Evolutionary conservation across 768 basidiomycete species (phyloP), one percentile per base, ranked within the genome.

Genomic region (Phylloporus sp.): DNA sequence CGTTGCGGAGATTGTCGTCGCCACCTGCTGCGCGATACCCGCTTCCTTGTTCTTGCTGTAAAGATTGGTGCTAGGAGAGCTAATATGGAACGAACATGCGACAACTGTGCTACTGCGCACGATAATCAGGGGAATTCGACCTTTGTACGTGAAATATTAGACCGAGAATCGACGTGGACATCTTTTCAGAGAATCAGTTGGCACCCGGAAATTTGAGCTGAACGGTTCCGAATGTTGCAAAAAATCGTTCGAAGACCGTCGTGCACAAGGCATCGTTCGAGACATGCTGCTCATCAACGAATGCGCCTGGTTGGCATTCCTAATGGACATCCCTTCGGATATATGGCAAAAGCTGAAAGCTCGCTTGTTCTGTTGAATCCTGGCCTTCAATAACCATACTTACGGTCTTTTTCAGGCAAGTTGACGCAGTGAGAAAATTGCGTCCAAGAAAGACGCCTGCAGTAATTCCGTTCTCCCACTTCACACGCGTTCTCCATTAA

Each of bases 211-310:
- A 32, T 17, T 64, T 85, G 84, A 88, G 85, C 84, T 87, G 80
- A 84, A 80, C 53, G 83, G 85, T 84, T 84, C 79, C 62, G n/a
- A n/a, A n/a, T 86, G 87, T 88, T 84, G 85, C 82, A 84, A 86
- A 65, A 49, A 53, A 28, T 70, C 48, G 52, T 87, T 86, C 85
- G 85, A 85, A 88, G 86, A 86, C 85, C 85, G 17, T 55, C 52
- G 44, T 53, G 53, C 31, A 55, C 29, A 54, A 33, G 24, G 22
- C 38, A 53, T 42, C 38, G 24, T 38, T 18, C 3, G 18, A 14
- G 9, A 29, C 2, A 9, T 5, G 0, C 7, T 18, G 34, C 26
- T 28, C n/a, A 54, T 39, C 26, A 0, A 36, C 7, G 18, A 13
- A 4, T 10, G 5, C 8, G n/a, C n/a, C n/a, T n/a, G n/a, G n/a